Evolutionary conservation across 345 rosid genomes (phyloP), one percentile per base, ranked within the genome.

Genomic region (Syzygium aromaticum): DNA sequence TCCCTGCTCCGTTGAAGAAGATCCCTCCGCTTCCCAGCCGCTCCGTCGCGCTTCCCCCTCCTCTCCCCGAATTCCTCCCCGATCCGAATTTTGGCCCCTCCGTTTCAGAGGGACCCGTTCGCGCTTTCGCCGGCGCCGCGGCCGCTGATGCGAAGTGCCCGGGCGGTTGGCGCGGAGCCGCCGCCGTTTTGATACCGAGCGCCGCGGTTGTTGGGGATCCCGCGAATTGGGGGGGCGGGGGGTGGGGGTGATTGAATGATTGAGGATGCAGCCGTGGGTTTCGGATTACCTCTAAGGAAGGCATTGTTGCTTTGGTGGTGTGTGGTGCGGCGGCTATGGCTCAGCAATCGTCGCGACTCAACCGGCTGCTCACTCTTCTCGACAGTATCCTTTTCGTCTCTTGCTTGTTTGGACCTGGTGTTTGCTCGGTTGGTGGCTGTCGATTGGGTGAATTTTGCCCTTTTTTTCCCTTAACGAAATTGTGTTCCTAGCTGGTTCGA

Each of bases 301-400:
- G 85, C 87, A 84, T 92, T 91, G 85, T 85, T 91, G 52, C 21
- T 5, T 40, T 40, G 46, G 7, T 43, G 63, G 63, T 27, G 86
- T 43, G 51, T 77, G 59, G 86, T 88, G 87, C 43, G 43, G 43
- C 43, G 5, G 86, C 85, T 73, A 98, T 98, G 99, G 98, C 99
- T 87, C 98, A 96, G 92, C 99, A 94, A 86, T 95, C 96, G 54
- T 95, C 96, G 87, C 99, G 94, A 87, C 99, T 98, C 93, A 95
- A 92, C 92, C 99, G 99, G 49, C 91, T 98, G 84, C 99, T 98
- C 88, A 96, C 98, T 91, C 90, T 98, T 87, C 92, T 98, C 93
- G 99, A 98, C 96, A 96, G 99, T 98, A 96, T 95, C 95, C 97
- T 92, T 91, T 43, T 52, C 8, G 28, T 27, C 46, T 85, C 21